Base-by-base conservation (phyloP, 2,329 filamentous ascomycete genomes). In the Fusarium hainanense region DNA sequence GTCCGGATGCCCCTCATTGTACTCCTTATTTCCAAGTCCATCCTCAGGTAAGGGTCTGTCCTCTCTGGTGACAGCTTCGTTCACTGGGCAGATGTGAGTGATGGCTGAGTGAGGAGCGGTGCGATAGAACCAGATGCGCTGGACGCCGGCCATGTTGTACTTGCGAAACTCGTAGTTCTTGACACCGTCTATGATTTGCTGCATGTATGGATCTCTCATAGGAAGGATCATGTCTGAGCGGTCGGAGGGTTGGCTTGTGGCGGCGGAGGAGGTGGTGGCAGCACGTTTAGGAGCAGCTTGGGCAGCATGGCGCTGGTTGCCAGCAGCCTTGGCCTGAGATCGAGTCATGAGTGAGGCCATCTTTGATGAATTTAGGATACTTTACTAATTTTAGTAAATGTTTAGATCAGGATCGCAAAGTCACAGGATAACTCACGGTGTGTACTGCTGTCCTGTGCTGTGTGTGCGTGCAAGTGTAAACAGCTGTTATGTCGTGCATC, bases 1-100 rank as follows among this genome's bases (percentile, higher is more conserved):
- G 37, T 75, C 75, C 0, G 52, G 9, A 14, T 75, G 54, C 0
- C 58, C 54, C 6, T 50, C 49, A 20, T 77, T 78, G 59, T 70
- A 78, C 4, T 77, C 75, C 2, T 56, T 54, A 37, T 78, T 78
- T 1, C 75, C 74, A 0, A 76, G 47, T 0, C 75, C 74, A 23
- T 71, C 51, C 55, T 74, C 69, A 2, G 49, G 51, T 0, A 76
- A 52, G 0, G 62, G 68, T 9, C 46, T 63, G 0, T 61, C 4
- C 48, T 68, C 69, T 55, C 74, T 62, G 1, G 67, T 76, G 7
- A 20, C 42, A 2, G 67, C 72, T 21, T 64, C 43, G 27, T 58
- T 48, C 2, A 73, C 69, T 1, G 71, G 57, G 56, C 72, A 76
- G 32, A 76, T 63, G 48, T 77, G 75, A 1, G 72, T 77, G 16